phyloP scores from a whole-genome alignment of 441 rosid species.

The Codiaeum variegatum region DNA sequence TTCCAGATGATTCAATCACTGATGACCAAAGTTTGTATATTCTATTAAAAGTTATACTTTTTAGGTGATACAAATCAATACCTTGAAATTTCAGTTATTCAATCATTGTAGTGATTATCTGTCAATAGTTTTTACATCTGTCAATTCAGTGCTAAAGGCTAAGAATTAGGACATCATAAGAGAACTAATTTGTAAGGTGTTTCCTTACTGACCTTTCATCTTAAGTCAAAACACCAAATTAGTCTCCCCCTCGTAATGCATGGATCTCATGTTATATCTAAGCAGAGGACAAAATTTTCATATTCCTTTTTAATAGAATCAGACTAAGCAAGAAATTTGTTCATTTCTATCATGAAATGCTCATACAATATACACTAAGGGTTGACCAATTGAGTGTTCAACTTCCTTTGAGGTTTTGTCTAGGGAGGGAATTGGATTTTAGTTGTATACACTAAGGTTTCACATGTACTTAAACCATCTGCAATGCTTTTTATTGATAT shows the following conservation, averaged over 20 bases:
- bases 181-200: background rate
- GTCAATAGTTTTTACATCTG: background rate
- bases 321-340: too few species aligned
- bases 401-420: background rate
- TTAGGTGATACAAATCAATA: background rate
- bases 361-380: background rate
- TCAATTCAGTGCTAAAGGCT: background rate
- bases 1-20: background rate
- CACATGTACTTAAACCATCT: too few species aligned
- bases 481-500: too few species aligned
- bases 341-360: background rate
- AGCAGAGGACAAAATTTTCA: background rate
- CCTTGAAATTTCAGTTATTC: background rate
- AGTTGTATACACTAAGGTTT: too few species aligned
- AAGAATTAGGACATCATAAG: background rate
- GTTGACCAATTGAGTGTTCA: background rate
- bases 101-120: background rate
- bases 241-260: background rate
- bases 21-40: background rate
- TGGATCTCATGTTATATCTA: background rate
- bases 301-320: background rate
- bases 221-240: background rate
- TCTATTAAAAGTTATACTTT: background rate
- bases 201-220: background rate
- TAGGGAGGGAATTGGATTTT: background rate